These are phyloP conservation scores for Jamesozyma piceae DNA, from an alignment of 805 yeast species.

Conservation along the genomic window DNA sequence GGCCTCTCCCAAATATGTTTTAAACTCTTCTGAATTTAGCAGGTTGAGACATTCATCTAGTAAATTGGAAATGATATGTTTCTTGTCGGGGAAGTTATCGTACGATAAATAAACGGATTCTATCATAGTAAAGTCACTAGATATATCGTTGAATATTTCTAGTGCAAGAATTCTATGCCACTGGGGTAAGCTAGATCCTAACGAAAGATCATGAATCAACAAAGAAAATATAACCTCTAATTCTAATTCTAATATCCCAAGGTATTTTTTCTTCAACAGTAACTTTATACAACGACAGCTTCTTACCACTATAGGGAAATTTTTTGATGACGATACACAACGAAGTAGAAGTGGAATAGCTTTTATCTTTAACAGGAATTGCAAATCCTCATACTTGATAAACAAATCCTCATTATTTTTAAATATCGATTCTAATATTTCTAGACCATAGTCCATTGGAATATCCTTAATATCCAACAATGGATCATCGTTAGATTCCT, in stretches of 20 bases:
- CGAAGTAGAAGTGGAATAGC: conserved; percentile 71
- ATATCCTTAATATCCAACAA: conserved; percentile 45
- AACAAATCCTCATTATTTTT: conserved; percentile 53
- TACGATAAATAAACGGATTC: conserved; percentile 48
- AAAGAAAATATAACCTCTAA: conserved; percentile 72
- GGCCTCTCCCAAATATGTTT: conserved; percentile 29
- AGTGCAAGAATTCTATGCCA: conserved; percentile 74
- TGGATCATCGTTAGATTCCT: neutral
- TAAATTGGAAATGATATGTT: conserved; percentile 51
- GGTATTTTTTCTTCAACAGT: conserved; percentile 48
- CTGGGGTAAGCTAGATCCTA: conserved; percentile 41
- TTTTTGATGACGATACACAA: conserved; percentile 42
- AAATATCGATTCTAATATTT: conserved; percentile 70
- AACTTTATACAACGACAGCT: conserved; percentile 63
- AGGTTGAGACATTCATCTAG: conserved; percentile 36
- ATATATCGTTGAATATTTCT: conserved; percentile 58
- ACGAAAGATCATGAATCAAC: conserved; percentile 60
- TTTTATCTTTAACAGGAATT: conserved; percentile 52
- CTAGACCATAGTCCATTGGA: conserved; percentile 64
- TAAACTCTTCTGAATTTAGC: conserved; percentile 24
- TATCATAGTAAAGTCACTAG: conserved; percentile 46
- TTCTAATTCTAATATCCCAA: conserved; percentile 59
- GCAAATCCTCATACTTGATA: conserved; percentile 51
- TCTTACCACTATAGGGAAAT: conserved; percentile 63
- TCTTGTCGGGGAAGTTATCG: conserved; percentile 49